Evolutionary conservation across 2,329 filamentous ascomycete genomes (phyloP).

Genomic region (Bisporella sp.): DNA sequence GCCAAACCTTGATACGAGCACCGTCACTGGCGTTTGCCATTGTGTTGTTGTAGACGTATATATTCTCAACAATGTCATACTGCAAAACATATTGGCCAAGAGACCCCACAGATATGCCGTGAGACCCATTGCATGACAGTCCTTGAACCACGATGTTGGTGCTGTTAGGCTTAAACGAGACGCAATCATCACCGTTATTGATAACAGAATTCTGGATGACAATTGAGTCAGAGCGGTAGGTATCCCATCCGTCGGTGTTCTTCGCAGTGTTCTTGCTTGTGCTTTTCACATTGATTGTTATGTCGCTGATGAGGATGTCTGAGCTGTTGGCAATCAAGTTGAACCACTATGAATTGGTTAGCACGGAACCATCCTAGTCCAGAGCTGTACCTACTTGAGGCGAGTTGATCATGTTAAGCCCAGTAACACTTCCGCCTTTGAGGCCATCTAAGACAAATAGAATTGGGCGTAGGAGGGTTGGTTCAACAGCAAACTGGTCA

Average conservation of each 20-base stretch:
- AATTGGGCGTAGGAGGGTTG: conserved; percentile 51
- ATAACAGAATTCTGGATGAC: conserved; percentile 58
- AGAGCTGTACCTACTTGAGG: conserved; percentile 23
- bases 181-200: conserved; percentile 60
- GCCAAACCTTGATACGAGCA: conserved; percentile 71
- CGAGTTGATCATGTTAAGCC: conserved; percentile 46
- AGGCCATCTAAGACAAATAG: conserved; percentile 51
- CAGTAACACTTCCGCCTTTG: conserved; percentile 41
- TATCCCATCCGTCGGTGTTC: conserved; percentile 57
- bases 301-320: conserved; percentile 56
- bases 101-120: conserved; percentile 62
- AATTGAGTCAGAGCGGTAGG: conserved; percentile 50
- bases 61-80: conserved; percentile 36
- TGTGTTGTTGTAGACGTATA: conserved; percentile 56
- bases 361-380: too few species aligned
- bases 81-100: conserved; percentile 46
- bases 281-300: conserved; percentile 50
- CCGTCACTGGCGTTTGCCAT: conserved; percentile 54
- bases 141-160: conserved; percentile 63
- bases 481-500: conserved; percentile 43
- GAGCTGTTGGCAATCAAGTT: conserved; percentile 60
- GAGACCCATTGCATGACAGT: conserved; percentile 60
- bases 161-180: conserved; percentile 69
- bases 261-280: conserved; percentile 47
- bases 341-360: conserved; percentile 29